These are phyloP conservation scores for Nyssa sinensis DNA, from an alignment of 148 eudicot species.

Conservation along the genomic window DNA sequence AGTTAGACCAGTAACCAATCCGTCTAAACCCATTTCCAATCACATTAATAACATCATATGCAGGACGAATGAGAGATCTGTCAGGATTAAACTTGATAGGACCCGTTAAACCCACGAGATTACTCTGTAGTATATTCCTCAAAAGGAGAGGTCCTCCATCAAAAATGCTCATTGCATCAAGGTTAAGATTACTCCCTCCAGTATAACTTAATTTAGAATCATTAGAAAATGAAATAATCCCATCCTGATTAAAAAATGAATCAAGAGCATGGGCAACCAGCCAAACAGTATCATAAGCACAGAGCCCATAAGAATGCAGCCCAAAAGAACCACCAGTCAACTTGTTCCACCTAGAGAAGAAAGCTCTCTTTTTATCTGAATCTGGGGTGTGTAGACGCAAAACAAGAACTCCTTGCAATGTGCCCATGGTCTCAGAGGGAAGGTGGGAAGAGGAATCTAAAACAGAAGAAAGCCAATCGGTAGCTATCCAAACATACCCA, in stretches of 20 bases:
- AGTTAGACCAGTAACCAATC: conserved; percentile 89
- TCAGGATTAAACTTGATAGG: conserved; percentile 60
- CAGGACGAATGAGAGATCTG: conserved; percentile 55
- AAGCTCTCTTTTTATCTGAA: conserved; percentile 49
- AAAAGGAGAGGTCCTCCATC: conserved; percentile 68
- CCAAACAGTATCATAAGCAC: conserved; percentile 91
- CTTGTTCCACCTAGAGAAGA: conserved; percentile 59
- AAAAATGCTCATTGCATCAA: conserved; percentile 62
- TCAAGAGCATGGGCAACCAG: conserved; percentile 84
- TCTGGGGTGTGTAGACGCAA: conserved; percentile 72
- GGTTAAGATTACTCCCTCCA: conserved; percentile 44
- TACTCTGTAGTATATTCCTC: conserved; percentile 53
- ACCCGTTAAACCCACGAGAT: conserved; percentile 81
- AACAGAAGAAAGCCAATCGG: conserved; percentile 85
- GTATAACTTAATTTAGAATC: conserved; percentile 36
- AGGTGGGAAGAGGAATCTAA: conserved; percentile 62
- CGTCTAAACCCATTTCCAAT: conserved; percentile 71
- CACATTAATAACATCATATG: conserved; percentile 83
- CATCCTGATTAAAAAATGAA: conserved; percentile 70
- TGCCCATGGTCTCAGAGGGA: conserved; percentile 38
- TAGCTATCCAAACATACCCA: conserved; percentile 89
- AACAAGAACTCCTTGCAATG: conserved; percentile 75
- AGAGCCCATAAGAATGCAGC: conserved; percentile 72
- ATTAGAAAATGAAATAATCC: conserved; percentile 66
- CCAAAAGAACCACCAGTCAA: conserved; percentile 58